These are phyloP conservation scores for Sanguinoderma infundibulare DNA, from an alignment of 1,284 basidiomycete species.

Conservation along the genomic window DNA sequence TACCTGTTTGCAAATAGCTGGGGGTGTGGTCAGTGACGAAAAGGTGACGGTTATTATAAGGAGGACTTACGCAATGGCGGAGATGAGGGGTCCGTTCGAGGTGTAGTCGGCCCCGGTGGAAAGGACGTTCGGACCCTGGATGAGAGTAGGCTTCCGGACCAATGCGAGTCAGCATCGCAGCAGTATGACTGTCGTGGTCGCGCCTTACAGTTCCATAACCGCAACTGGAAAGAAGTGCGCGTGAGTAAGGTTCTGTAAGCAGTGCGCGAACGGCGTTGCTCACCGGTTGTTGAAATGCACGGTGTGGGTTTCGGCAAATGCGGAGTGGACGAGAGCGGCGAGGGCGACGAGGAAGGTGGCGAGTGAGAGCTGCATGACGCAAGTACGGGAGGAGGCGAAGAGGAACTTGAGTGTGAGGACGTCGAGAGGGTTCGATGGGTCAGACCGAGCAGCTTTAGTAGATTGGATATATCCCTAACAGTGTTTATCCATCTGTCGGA, in stretches of 20 bases:
- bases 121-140: slow-evolving; percentile 36
- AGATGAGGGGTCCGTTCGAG: slow-evolving; percentile 31
- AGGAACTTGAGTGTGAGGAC: not conserved
- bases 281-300: slow-evolving; percentile 43
- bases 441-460: no score
- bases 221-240: not conserved
- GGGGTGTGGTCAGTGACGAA: not conserved
- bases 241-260: slow-evolving; percentile 10
- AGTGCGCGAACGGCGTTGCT: slow-evolving; percentile 16
- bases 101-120: slow-evolving; percentile 41
- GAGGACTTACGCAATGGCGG: slow-evolving; percentile 42
- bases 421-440: not conserved
- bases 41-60: no score
- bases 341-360: slow-evolving; percentile 31
- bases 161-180: slow-evolving; percentile 7
- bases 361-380: slow-evolving; percentile 39
- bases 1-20: slow-evolving; percentile 39
- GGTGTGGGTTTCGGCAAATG: slow-evolving; percentile 42
- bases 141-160: slow-evolving; percentile 40
- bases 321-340: slow-evolving; percentile 30
- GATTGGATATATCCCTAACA: no score
- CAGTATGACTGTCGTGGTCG: not conserved
- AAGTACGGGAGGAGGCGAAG: no score
- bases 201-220: not conserved
- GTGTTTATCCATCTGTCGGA: no score